Percentiles rank a stretch among this genome's conserved stretches.
Evolutionary conservation across 116 monocot genomes (phyloP).

Genomic region (Papilionanthe hybrid): DNA sequence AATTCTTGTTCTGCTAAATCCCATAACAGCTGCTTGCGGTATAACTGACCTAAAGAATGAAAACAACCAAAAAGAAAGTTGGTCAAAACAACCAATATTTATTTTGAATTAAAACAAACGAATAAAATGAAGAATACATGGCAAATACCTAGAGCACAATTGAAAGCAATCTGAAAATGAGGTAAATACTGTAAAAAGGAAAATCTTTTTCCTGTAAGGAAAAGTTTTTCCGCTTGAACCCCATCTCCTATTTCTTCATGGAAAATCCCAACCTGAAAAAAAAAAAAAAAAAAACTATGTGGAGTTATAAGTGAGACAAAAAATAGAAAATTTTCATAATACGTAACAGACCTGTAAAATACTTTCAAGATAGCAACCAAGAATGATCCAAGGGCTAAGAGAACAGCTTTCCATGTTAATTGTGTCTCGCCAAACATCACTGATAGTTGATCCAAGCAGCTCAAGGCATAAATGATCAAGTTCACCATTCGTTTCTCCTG

Average conservation of each 20-base stretch:
- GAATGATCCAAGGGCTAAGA: constrained; percentile 72
- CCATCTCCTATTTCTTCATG: constrained; percentile 75
- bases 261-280: constrained; percentile 60
- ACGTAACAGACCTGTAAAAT: constrained; percentile 53
- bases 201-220: constrained; percentile 62
- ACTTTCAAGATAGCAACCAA: constrained; percentile 86
- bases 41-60: constrained; percentile 55
- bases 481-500: not conserved
- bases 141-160: constrained; percentile 56
- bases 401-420: constrained; percentile 23
- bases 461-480: constrained; percentile 26
- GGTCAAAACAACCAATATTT: not conserved
- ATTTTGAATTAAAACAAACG: not conserved
- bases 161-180: constrained; percentile 50
- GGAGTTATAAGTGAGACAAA: not conserved
- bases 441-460: constrained; percentile 35
- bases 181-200: constrained; percentile 42
- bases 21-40: constrained; percentile 57
- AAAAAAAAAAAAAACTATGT: not conserved
- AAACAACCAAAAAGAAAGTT: constrained; percentile 1
- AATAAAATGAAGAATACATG: not conserved
- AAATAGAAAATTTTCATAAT: too few relatives aligned
- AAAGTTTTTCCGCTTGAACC: constrained; percentile 61
- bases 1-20: constrained; percentile 66
- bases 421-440: constrained; percentile 54